phyloP scores from a whole-genome alignment of 306 rosid species.

The Castanospermum australe region DNA sequence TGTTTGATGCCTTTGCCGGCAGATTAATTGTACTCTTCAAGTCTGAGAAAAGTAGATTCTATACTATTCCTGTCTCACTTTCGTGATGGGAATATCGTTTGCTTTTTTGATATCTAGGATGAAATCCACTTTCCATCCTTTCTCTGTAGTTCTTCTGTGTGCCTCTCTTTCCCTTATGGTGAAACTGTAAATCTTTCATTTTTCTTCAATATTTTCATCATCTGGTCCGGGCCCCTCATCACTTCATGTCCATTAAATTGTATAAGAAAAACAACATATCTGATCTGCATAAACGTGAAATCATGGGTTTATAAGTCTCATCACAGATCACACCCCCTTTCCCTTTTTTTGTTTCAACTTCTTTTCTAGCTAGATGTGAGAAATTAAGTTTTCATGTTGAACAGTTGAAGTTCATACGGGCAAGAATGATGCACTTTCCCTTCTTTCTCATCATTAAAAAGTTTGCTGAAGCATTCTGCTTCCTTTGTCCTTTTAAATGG shows the following conservation, averaged over 20 bases:
- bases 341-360: too few species aligned
- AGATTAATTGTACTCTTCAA: slow-evolving; percentile 44
- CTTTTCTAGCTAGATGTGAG: background rate
- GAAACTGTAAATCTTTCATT: slow-evolving; percentile 5
- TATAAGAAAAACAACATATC: background rate
- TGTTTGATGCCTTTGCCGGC: slow-evolving; percentile 49
- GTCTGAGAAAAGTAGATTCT: slow-evolving; percentile 50
- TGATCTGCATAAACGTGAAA: background rate
- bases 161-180: slow-evolving; percentile 20
- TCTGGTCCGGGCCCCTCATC: background rate
- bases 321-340: too few species aligned
- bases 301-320: background rate
- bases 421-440: background rate
- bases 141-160: background rate
- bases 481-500: slow-evolving; percentile 20
- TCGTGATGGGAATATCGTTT: slow-evolving; percentile 28
- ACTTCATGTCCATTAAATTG: background rate
- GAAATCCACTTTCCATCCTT: slow-evolving; percentile 19
- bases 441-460: background rate
- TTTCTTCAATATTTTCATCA: background rate
- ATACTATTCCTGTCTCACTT: slow-evolving; percentile 47
- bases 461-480: slow-evolving; percentile 1
- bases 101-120: background rate
- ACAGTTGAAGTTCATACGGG: background rate
- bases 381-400: background rate